phyloP scores from a whole-genome alignment of 805 yeast species.

The Priceomyces castillae region DNA sequence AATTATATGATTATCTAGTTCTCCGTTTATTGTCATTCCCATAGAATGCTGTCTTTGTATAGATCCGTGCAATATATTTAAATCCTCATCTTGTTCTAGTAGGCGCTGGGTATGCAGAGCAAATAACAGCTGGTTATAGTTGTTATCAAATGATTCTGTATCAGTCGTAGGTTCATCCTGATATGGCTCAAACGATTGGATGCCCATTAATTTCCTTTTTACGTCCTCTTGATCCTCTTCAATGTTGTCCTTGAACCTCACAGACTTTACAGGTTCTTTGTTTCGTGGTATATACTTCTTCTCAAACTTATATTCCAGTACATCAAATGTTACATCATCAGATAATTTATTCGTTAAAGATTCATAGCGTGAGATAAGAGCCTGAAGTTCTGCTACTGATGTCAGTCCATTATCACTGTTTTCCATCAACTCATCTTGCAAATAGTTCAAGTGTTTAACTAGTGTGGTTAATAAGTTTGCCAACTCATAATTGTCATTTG shows the following conservation, averaged over 20 bases:
- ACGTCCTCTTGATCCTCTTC: slow-evolving; percentile 19
- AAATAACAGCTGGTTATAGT: slow-evolving; percentile 38
- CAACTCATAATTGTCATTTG: slow-evolving; percentile 38
- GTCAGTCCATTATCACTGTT: slow-evolving; percentile 7
- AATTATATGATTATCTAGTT: slow-evolving; percentile 41
- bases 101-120: slow-evolving; percentile 43
- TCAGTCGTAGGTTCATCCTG: slow-evolving; percentile 18
- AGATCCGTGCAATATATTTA: slow-evolving; percentile 33
- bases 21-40: slow-evolving; percentile 39
- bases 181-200: slow-evolving; percentile 33
- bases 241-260: slow-evolving; percentile 36
- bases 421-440: slow-evolving; percentile 26
- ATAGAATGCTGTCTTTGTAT: slow-evolving; percentile 36
- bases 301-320: slow-evolving; percentile 28
- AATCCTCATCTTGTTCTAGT: slow-evolving; percentile 35
- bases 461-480: slow-evolving; percentile 27
- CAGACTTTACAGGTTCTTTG: slow-evolving; percentile 23
- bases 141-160: slow-evolving; percentile 23
- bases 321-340: slow-evolving; percentile 27
- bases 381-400: slow-evolving; percentile 8
- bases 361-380: slow-evolving; percentile 16
- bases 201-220: slow-evolving; percentile 35
- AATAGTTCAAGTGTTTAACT: slow-evolving; percentile 24
- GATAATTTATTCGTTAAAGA: slow-evolving; percentile 15
- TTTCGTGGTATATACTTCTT: slow-evolving; percentile 8